Conservation (phyloP, 2,329 filamentous ascomycete genomes). For the Trichoderma hamatum region DNA sequence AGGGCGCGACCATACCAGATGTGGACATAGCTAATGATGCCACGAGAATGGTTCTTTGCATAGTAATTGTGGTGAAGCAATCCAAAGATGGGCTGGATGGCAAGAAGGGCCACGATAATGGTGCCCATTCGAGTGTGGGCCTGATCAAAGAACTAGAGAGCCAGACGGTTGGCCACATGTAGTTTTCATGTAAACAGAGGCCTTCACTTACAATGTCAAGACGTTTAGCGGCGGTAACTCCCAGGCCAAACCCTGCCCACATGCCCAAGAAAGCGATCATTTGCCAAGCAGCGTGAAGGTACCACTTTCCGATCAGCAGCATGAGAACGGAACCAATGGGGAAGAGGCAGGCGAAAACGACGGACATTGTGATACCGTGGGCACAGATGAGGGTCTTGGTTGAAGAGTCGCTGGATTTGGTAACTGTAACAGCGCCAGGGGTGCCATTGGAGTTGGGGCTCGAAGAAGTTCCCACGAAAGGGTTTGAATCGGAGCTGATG, state of each 20-base stretch:
- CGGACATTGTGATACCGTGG: constrained; percentile 64
- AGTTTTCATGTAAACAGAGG: background rate
- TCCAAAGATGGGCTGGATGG: constrained; percentile 62
- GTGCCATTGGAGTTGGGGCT: background rate
- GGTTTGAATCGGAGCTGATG: constrained; percentile 54
- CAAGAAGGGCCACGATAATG: constrained; percentile 56
- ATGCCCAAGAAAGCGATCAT: constrained; percentile 56
- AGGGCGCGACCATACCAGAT: constrained; percentile 65
- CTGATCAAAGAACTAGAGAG: constrained; percentile 52
- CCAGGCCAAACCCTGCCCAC: constrained; percentile 63
- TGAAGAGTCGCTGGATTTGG: constrained; percentile 29
- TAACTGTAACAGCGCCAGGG: background rate
- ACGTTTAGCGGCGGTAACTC: constrained; percentile 52
- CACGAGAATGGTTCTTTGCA: constrained; percentile 51
- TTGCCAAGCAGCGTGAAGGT: constrained; percentile 62
- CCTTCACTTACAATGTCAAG: constrained; percentile 44
- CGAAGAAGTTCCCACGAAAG: constrained; percentile 44
- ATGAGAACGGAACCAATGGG: constrained; percentile 64
- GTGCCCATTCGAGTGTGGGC: constrained; percentile 61
- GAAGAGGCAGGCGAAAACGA: constrained; percentile 61
- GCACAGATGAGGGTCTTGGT: constrained; percentile 42
- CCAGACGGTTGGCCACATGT: background rate
- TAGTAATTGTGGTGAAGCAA: constrained; percentile 60
- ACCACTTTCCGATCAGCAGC: constrained; percentile 60
- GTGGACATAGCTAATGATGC: constrained; percentile 58